Conservation (phyloP, 2,329 filamentous ascomycete genomes). For the Nemania diffusa region DNA sequence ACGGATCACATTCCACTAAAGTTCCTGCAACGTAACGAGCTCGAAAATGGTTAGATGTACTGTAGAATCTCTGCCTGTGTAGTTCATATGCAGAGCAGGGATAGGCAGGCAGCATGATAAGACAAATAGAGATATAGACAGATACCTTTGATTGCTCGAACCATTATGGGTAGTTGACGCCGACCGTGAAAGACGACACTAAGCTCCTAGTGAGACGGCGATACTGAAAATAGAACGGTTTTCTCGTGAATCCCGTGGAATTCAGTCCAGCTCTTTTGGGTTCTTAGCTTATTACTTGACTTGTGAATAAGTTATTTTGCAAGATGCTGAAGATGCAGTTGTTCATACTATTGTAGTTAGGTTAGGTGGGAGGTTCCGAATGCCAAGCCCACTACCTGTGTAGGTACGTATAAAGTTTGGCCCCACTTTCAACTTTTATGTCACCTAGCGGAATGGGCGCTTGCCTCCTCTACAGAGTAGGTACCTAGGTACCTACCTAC, state of each 20-base stretch:
- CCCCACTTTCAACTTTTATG: no score
- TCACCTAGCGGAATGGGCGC: no score
- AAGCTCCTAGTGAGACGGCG: neutral
- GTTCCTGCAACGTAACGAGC: slow-evolving; percentile 67
- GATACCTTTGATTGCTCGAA: slow-evolving; percentile 47
- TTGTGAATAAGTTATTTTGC: neutral
- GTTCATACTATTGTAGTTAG: no score
- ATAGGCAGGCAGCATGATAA: neutral
- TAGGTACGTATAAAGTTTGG: no score
- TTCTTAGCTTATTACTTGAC: neutral
- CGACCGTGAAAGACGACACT: neutral
- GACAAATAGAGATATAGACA: neutral
- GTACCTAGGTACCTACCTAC: neutral
- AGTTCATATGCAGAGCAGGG: slow-evolving; percentile 9
- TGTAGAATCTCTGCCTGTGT: no score
- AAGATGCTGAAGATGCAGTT: slow-evolving; percentile 2
- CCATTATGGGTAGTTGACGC: slow-evolving; percentile 37
- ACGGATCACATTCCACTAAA: slow-evolving; percentile 84
- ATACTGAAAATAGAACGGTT: no score
- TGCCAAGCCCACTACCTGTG: no score
- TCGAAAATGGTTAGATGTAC: slow-evolving; percentile 8
- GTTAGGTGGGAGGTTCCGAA: no score
- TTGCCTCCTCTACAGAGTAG: no score
- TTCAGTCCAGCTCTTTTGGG: neutral
- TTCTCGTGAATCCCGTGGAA: neutral